A percentile compares a stretch with the other conserved stretches of the same genome.
Conservation (phyloP, 768 basidiomycete species). For the Podaxis rugospora region DNA sequence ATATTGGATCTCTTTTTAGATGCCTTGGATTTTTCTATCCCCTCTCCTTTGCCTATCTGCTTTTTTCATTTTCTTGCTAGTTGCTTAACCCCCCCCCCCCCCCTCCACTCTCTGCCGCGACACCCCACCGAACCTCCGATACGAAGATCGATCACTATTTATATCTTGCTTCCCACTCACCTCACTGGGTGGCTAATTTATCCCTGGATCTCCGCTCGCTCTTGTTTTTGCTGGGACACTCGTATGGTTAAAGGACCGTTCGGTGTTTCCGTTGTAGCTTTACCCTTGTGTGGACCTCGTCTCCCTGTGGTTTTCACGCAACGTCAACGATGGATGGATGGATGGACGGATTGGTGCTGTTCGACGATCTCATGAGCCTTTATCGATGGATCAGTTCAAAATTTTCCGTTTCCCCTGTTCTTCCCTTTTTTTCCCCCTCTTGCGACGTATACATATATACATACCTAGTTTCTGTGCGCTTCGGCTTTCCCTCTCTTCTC, state of each 20-base stretch:
- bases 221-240: background rate
- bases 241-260: background rate
- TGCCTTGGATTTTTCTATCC: background rate
- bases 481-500: no score
- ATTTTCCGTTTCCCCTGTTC: no score
- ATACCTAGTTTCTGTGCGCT: no score
- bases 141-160: background rate
- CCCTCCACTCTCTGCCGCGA: background rate
- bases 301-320: background rate
- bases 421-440: no score
- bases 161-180: background rate
- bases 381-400: no score
- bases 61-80: background rate
- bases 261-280: background rate
- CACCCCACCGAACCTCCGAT: background rate
- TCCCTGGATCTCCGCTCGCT: background rate
- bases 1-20: constrained; percentile 3
- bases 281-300: background rate
- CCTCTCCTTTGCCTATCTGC: background rate
- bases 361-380: background rate
- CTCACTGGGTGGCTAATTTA: background rate
- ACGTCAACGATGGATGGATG: background rate
- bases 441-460: no score
- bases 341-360: background rate
- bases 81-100: no score